Evolutionary conservation across 345 rosid species (phyloP).

Genomic region (Sisymbrium altissimum): DNA sequence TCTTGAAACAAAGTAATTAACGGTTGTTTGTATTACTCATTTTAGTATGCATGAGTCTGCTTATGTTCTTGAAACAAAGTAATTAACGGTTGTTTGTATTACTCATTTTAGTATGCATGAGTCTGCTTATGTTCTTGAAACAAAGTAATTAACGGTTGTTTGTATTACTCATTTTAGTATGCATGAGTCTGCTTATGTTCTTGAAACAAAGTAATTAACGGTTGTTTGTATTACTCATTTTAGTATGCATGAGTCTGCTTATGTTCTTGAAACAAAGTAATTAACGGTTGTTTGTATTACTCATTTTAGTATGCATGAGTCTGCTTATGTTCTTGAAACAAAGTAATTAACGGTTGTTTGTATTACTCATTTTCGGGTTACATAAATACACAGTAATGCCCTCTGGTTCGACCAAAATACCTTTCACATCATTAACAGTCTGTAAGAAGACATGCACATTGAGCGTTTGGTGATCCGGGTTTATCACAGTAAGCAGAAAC

Average conservation of each 20-base stretch:
- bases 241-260: background rate
- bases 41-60: background rate
- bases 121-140: background rate
- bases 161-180: background rate
- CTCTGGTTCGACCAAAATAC: background rate
- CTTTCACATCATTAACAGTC: background rate
- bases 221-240: background rate
- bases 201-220: background rate
- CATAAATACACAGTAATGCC: background rate
- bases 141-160: background rate
- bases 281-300: background rate
- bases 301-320: background rate
- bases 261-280: background rate
- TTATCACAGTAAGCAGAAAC: conserved; percentile 12
- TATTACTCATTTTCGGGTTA: background rate
- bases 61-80: background rate
- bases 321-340: background rate
- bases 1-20: background rate
- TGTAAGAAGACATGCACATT: conserved; percentile 14
- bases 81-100: background rate
- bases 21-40: background rate
- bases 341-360: background rate
- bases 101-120: background rate
- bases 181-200: background rate
- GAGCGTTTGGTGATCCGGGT: conserved; percentile 8